Evolutionary conservation across 78 protist species (phyloP).

Genomic region (Dictyostelium intermedium): DNA sequence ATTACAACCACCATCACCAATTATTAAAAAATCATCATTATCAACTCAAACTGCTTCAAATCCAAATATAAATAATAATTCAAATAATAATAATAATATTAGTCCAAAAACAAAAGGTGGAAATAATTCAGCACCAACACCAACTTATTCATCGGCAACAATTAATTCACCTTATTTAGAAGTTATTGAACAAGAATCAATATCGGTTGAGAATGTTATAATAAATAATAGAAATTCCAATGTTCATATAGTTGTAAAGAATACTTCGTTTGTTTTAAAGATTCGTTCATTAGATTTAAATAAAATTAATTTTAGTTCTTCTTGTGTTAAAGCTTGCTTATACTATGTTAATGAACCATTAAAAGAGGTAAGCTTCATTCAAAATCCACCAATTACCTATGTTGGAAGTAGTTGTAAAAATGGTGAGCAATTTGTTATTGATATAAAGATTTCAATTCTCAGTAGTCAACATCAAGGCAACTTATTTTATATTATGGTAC

Average conservation of each 20-base stretch:
- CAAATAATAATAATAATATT: not conserved
- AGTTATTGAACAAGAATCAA: conserved; percentile 54
- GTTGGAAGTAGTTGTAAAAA: conserved; percentile 18
- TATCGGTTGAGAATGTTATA: conserved; percentile 37
- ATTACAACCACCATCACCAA: conserved; percentile 40
- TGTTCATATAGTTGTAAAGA: conserved; percentile 65
- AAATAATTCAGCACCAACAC: not conserved
- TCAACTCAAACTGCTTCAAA: not conserved
- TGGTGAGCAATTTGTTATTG: conserved; percentile 45
- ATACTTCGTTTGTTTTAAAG: conserved; percentile 53
- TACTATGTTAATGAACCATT: conserved; percentile 64
- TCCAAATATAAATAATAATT: not conserved
- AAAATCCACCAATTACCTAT: conserved; percentile 59
- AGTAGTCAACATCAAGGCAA: conserved; percentile 73
- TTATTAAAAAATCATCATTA: not conserved
- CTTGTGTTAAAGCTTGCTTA: conserved; percentile 33
- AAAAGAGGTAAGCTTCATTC: conserved; percentile 60
- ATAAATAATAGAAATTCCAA: conserved; percentile 53
- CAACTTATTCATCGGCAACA: conserved; percentile 2
- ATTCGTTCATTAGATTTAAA: conserved; percentile 7
- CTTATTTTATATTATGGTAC: conserved; percentile 38
- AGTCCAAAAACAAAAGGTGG: conserved; percentile 12
- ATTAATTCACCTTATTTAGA: conserved; percentile 23
- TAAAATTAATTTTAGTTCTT: conserved; percentile 1
- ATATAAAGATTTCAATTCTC: conserved; percentile 45